phyloP scores from a whole-genome alignment of 2,329 filamentous ascomycete genomes.

The Aspergillus japonicus region DNA sequence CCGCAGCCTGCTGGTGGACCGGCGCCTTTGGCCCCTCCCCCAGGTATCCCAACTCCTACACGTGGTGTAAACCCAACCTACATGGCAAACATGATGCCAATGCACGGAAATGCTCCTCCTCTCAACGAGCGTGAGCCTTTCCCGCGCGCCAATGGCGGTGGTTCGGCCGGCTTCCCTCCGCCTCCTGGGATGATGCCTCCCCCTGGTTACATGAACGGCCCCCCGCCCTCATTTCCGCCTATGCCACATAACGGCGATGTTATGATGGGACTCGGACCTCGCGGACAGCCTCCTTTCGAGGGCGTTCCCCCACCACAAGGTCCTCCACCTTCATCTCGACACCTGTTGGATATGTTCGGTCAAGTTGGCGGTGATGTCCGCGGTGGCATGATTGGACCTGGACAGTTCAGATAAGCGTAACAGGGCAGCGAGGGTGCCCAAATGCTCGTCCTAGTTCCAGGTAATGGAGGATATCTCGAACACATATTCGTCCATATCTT shows the following conservation, averaged over 20 bases:
- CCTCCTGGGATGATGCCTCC: constrained; percentile 48
- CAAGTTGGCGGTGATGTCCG: constrained; percentile 36
- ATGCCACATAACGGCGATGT: constrained; percentile 41
- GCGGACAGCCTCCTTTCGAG: constrained; percentile 36
- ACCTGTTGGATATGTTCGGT: constrained; percentile 47
- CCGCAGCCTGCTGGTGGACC: constrained; percentile 36
- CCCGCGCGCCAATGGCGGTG: constrained; percentile 34
- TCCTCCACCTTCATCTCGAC: constrained; percentile 39
- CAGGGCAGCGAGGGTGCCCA: background rate
- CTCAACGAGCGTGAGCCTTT: constrained; percentile 39
- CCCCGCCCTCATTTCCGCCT: constrained; percentile 41
- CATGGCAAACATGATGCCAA: constrained; percentile 35
- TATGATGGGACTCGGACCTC: constrained; percentile 38
- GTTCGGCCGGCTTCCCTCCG: constrained; percentile 30
- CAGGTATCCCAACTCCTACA: constrained; percentile 39
- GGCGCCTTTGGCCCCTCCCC: constrained; percentile 37
- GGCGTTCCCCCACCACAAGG: constrained; percentile 38
- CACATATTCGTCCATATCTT: background rate
- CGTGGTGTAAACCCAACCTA: constrained; percentile 41
- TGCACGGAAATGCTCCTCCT: constrained; percentile 35
- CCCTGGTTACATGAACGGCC: constrained; percentile 46
- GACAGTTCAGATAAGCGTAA: constrained; percentile 34
- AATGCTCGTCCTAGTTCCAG: background rate
- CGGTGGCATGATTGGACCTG: constrained; percentile 39
- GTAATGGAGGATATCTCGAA: background rate